These are phyloP conservation scores for Kentomonas sorsogonicus DNA, from an alignment of 208 protist genomes.

Conservation along the genomic window DNA sequence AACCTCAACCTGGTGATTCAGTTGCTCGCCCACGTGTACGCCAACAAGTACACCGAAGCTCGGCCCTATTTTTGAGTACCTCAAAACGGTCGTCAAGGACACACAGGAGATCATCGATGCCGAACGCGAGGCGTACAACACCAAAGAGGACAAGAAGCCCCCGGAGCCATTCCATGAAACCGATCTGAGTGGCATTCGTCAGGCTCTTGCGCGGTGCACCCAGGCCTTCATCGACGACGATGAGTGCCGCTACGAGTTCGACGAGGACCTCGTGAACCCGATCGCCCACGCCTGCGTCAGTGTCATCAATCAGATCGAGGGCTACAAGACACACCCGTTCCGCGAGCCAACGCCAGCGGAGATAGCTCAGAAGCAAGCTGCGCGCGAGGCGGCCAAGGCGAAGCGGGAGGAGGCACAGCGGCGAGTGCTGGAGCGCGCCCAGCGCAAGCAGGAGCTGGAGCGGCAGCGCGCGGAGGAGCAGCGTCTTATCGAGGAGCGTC, in stretches of 20 bases:
- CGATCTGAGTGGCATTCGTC: slow-evolving; percentile 29
- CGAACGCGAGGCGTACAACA: slow-evolving; percentile 41
- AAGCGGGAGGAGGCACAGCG: slow-evolving; percentile 66
- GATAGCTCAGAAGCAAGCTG: slow-evolving; percentile 40
- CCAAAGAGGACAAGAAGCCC: slow-evolving; percentile 36
- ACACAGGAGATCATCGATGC: slow-evolving; percentile 51
- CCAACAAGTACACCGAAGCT: slow-evolving; percentile 74
- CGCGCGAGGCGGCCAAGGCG: slow-evolving; percentile 37
- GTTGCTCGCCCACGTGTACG: slow-evolving; percentile 71
- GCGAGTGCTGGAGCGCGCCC: slow-evolving; percentile 32
- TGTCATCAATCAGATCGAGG: slow-evolving; percentile 78
- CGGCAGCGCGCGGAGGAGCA: slow-evolving; percentile 59
- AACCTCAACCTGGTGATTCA: slow-evolving; percentile 62
- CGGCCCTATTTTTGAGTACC: slow-evolving; percentile 58
- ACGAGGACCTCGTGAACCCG: slow-evolving; percentile 83
- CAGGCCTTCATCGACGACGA: slow-evolving; percentile 71
- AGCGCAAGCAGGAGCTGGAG: slow-evolving; percentile 43
- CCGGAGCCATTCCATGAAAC: slow-evolving; percentile 64
- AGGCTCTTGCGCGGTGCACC: slow-evolving; percentile 26
- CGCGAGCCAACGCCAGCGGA: slow-evolving; percentile 43
- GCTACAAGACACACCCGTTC: slow-evolving; percentile 63
- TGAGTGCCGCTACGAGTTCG: slow-evolving; percentile 69
- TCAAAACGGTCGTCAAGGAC: slow-evolving; percentile 32
- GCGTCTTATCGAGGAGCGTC: slow-evolving; percentile 36
- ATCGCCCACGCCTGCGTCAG: slow-evolving; percentile 75